phyloP scores from a whole-genome alignment of 768 basidiomycete species.

The Naematelia aurantialba region DNA sequence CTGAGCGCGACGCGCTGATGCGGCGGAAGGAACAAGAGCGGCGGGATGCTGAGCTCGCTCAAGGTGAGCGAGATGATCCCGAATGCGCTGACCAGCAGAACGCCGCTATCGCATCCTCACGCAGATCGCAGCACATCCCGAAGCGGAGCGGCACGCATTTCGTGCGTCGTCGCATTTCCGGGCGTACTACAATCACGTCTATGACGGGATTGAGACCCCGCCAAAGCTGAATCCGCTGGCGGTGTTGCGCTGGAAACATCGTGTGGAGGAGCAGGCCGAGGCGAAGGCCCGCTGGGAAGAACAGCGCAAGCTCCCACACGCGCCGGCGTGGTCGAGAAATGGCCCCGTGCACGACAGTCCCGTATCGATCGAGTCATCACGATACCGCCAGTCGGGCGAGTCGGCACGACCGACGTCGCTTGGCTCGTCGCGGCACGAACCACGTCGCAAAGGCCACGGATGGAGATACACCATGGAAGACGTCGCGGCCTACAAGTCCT shows the following conservation, averaged over 20 bases:
- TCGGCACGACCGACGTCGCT: conserved; percentile 5
- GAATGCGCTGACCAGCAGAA: conserved; percentile 25
- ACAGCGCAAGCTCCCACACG: conserved; percentile 8
- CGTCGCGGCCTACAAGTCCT: conserved; percentile 29
- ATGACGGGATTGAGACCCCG: conserved; percentile 37
- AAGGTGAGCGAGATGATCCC: conserved; percentile 20
- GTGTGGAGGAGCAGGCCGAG: conserved; percentile 27
- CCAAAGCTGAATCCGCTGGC: conserved; percentile 37
- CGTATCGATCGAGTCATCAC: conserved; percentile 14
- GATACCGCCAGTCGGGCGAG: conserved; percentile 13
- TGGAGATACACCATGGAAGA: conserved; percentile 40
- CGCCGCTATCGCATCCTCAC: conserved; percentile 34
- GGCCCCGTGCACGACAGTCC: conserved; percentile 20
- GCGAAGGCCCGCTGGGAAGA: conserved; percentile 29
- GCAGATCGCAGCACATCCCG: conserved; percentile 42
- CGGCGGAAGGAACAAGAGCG: conserved; percentile 33
- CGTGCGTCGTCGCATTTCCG: conserved; percentile 28
- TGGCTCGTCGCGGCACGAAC: conserved; percentile 7
- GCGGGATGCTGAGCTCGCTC: conserved; percentile 36
- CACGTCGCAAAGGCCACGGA: conserved; percentile 2
- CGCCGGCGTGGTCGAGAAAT: neutral
- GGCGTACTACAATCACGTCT: conserved; percentile 36
- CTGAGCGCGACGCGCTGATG: conserved; percentile 21
- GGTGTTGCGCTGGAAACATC: conserved; percentile 34
- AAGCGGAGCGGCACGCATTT: conserved; percentile 27